These are phyloP conservation scores for Hyphopichia homilentoma DNA, from an alignment of 805 yeast species.

Conservation along the genomic window DNA sequence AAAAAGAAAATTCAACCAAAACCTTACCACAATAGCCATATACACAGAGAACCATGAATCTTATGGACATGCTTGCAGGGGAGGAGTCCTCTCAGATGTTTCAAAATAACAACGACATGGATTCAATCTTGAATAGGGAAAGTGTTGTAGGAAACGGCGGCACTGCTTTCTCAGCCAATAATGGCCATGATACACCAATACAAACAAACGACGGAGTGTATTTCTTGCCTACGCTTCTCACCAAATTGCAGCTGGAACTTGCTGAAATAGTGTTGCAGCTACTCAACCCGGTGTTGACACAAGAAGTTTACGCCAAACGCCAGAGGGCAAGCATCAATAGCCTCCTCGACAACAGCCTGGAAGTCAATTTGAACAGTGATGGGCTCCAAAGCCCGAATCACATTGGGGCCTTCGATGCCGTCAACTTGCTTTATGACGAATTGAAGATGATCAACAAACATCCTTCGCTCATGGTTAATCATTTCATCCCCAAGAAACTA, in stretches of 20 bases:
- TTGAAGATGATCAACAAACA: conserved; percentile 54
- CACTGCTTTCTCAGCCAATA: neutral
- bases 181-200: conserved; percentile 2
- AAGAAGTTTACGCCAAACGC: conserved; percentile 17
- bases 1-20: no score
- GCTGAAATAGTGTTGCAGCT: conserved; percentile 29
- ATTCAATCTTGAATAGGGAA: conserved; percentile 2
- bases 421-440: conserved; percentile 43
- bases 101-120: conserved; percentile 7
- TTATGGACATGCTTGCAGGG: conserved; percentile 36
- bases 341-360: conserved; percentile 20
- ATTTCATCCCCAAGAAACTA: conserved; percentile 69
- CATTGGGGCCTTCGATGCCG: conserved; percentile 21
- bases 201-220: conserved; percentile 24
- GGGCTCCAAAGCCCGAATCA: neutral
- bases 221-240: conserved; percentile 31
- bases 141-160: conserved; percentile 1
- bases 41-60: no score
- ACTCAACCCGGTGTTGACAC: conserved; percentile 21
- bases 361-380: conserved; percentile 5
- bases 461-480: conserved; percentile 71
- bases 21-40: no score
- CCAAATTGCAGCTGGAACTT: conserved; percentile 32
- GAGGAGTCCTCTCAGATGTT: conserved; percentile 22
- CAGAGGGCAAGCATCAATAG: conserved; percentile 36